phyloP scores from a whole-genome alignment of 441 rosid genomes.

The Pelargonium citronellum region DNA sequence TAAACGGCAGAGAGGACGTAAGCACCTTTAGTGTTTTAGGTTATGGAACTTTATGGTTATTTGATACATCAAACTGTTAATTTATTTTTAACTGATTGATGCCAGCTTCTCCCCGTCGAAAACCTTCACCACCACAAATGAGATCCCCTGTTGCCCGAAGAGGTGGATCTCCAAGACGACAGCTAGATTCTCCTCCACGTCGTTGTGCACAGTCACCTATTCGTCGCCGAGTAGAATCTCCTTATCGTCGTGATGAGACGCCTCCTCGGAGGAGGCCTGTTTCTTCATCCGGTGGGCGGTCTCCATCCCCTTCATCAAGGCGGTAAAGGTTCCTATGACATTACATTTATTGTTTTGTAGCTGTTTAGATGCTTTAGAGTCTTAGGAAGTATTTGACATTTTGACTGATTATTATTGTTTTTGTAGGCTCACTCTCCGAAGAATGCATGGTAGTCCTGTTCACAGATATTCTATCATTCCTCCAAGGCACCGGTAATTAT shows the following conservation, averaged over 20 bases:
- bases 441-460: constrained; percentile 79
- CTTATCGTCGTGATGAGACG: constrained; percentile 75
- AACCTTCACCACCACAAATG: constrained; percentile 62
- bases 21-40: constrained; percentile 12
- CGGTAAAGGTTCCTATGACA: constrained; percentile 20
- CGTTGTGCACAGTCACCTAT: constrained; percentile 53
- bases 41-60: not conserved
- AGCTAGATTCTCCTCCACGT: constrained; percentile 47
- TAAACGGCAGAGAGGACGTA: constrained; percentile 67
- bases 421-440: constrained; percentile 68
- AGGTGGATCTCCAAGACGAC: constrained; percentile 73
- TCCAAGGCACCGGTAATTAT: constrained; percentile 67
- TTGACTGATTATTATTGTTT: constrained; percentile 20
- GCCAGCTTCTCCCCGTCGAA: constrained; percentile 68
- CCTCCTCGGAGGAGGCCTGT: constrained; percentile 81
- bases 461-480: constrained; percentile 87
- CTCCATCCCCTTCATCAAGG: constrained; percentile 70
- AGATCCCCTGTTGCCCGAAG: constrained; percentile 64
- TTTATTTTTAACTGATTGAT: constrained; percentile 20
- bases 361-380: not conserved
- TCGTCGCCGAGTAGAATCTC: constrained; percentile 60
- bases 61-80: not conserved
- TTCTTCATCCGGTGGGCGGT: constrained; percentile 77
- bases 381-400: constrained; percentile 2
- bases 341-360: constrained; percentile 5